Conservation (phyloP, 2,329 filamentous ascomycete species). For the Piedraia hortae region DNA sequence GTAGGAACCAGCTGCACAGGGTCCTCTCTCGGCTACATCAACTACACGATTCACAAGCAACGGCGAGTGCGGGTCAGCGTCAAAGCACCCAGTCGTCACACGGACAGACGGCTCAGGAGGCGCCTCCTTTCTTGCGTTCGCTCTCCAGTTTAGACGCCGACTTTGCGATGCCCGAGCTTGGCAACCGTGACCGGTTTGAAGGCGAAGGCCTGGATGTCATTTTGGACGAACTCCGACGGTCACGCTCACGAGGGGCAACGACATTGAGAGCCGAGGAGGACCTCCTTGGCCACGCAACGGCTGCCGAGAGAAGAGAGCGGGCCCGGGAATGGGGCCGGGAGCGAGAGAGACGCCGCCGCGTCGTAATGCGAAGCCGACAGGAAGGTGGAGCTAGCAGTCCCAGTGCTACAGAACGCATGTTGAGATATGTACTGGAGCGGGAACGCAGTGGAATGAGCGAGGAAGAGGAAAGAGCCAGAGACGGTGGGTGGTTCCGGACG, state of each 20-base stretch:
- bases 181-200: conserved; percentile 8
- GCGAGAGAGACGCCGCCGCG: conserved; percentile 8
- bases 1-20: conserved; percentile 16
- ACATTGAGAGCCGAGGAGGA: conserved; percentile 9
- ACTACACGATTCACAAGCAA: conserved; percentile 15
- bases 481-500: conserved; percentile 10
- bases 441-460: conserved; percentile 12
- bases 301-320: conserved; percentile 6
- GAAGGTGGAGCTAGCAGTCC: conserved; percentile 6
- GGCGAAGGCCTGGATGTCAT: conserved; percentile 15
- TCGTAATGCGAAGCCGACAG: conserved; percentile 11
- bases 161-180: not conserved
- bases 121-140: too few relatives aligned
- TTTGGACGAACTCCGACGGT: conserved; percentile 13
- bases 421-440: conserved; percentile 16
- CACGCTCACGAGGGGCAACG: conserved; percentile 14
- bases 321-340: conserved; percentile 7
- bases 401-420: conserved; percentile 13
- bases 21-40: conserved; percentile 20
- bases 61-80: conserved; percentile 19
- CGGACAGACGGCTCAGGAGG: conserved; percentile 29
- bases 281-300: conserved; percentile 6
- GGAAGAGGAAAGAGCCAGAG: conserved; percentile 12
- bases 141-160: conserved; percentile 32
- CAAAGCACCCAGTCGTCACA: conserved; percentile 22